Evolutionary conservation across 164 flowering plant species (phyloP), one percentile per base, ranked within the genome.

Genomic region (Paratinospora sagittata): DNA sequence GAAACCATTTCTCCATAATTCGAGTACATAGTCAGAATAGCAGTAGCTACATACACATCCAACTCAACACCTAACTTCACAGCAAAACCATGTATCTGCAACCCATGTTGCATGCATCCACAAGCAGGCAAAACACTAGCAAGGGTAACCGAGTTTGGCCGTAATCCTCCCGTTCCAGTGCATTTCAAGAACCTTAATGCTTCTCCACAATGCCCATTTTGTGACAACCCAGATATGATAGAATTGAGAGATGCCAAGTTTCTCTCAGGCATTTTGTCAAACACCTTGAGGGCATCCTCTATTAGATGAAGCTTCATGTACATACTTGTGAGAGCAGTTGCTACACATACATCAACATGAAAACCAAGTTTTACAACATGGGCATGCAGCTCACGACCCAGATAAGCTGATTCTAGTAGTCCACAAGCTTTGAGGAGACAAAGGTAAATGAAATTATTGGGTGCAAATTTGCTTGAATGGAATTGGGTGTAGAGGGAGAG

Each of bases 351-450:
- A n/a, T 86, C 71, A 0, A 33, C 2, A 3, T 47, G 37, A 68
- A 83, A 78, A 9, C 96, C 94, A 7, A 79, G 67, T 80, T 87
- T 88, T 43, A 87, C 24, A 75, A 88, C 66, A 60, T 84, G 87
- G 84, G 87, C 70, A 30, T 90, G 97, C 2, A 88, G 74, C 41
- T 77, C 70, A 72, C 76, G 83, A 70, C 83, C 89, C 3, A 75
- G 80, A 21, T 78, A 57, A 13, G 73, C 36, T 8, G 76, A 24
- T 41, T 71, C 37, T 71, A 86, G 85, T 74, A 81, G 81, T 24
- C 74, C 79, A 72, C 92, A 88, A 13, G 92, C 88, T 83, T 88
- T 89, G 79, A 92, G 81, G 14, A 89, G 86, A 47, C 77, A 83
- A 55, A 92, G 92, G 78, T 78, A 92, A 17, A 87, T 83, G 87